Conservation (phyloP, 2,329 filamentous ascomycete genomes). For the Gyromitra esculenta region DNA sequence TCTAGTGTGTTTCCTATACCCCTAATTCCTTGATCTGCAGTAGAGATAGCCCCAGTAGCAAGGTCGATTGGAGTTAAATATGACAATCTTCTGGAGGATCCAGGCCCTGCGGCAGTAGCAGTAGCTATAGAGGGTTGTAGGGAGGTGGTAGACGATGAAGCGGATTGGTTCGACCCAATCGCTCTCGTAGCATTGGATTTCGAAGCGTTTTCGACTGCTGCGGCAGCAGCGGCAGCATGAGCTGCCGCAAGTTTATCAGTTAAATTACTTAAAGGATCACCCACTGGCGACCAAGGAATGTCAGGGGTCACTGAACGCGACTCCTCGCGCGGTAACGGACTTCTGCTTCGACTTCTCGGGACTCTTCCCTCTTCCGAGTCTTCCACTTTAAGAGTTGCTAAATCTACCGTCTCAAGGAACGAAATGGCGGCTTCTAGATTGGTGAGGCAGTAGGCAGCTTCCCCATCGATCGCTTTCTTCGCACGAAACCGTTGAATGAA, state of each 20-base stretch:
- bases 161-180: constrained; percentile 23
- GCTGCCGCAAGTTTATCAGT: constrained; percentile 51
- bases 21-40: constrained; percentile 90
- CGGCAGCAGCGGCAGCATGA: constrained; percentile 42
- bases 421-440: constrained; percentile 94
- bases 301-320: constrained; percentile 47
- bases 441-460: constrained; percentile 94
- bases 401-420: constrained; percentile 93
- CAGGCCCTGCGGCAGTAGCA: background rate
- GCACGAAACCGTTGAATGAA: constrained; percentile 92
- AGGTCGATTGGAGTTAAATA: constrained; percentile 57
- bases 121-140: constrained; percentile 21
- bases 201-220: constrained; percentile 27
- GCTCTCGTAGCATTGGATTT: constrained; percentile 13
- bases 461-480: constrained; percentile 79
- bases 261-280: constrained; percentile 50
- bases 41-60: constrained; percentile 67
- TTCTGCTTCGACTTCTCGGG: constrained; percentile 59
- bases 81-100: constrained; percentile 46
- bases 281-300: constrained; percentile 48
- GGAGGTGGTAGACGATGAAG: constrained; percentile 39
- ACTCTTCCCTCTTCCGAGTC: constrained; percentile 80
- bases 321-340: constrained; percentile 55
- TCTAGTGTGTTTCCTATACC: constrained; percentile 90
- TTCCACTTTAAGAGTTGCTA: constrained; percentile 74